These are phyloP conservation scores for Sclerotinia borealis DNA, from an alignment of 2,329 filamentous ascomycete genomes.

Conservation along the genomic window DNA sequence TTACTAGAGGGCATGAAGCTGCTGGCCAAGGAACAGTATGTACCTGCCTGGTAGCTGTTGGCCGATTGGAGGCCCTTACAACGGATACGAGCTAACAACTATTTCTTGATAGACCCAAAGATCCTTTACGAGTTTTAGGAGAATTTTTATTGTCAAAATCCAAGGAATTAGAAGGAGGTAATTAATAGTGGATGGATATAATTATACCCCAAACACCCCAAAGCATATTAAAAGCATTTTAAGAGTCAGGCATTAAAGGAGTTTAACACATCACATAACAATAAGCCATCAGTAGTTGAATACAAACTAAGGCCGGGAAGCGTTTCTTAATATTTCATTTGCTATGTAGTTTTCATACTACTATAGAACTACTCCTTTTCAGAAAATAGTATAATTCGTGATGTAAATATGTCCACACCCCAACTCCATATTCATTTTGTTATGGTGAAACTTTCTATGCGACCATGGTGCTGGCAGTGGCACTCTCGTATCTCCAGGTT, in stretches of 20 bases:
- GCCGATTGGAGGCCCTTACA: neutral
- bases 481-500: slow-evolving; percentile 98
- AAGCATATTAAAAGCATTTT: neutral
- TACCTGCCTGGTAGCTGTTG: slow-evolving; percentile 18
- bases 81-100: neutral
- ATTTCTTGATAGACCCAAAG: slow-evolving; percentile 46
- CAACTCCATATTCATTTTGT: slow-evolving; percentile 26
- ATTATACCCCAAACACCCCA: neutral
- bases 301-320: slow-evolving; percentile 14
- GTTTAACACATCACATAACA: neutral
- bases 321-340: slow-evolving; percentile 29
- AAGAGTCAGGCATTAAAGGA: slow-evolving; percentile 1
- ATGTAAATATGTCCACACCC: slow-evolving; percentile 26
- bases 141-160: slow-evolving; percentile 66
- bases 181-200: neutral
- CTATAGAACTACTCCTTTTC: slow-evolving; percentile 18
- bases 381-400: neutral
- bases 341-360: slow-evolving; percentile 27
- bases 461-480: slow-evolving; percentile 90
- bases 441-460: slow-evolving; percentile 48
- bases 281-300: neutral
- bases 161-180: slow-evolving; percentile 50
- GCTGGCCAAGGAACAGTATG: slow-evolving; percentile 65
- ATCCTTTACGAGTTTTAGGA: slow-evolving; percentile 63
- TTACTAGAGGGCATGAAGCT: slow-evolving; percentile 71